phyloP scores from a whole-genome alignment of 75 land plant genomes.

The Pseudotsuga menziesii region DNA sequence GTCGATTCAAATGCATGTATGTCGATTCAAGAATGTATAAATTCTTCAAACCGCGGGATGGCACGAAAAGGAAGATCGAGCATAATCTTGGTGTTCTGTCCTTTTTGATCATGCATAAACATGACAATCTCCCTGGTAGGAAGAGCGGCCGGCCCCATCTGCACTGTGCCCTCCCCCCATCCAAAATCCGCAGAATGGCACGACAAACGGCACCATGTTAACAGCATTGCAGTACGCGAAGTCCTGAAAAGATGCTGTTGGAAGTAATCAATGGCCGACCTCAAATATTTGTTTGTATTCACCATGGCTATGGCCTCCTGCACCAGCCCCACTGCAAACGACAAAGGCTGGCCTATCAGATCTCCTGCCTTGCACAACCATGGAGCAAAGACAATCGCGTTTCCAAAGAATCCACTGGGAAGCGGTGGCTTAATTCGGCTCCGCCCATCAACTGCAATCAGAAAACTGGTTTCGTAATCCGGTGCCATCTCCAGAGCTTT shows the following conservation, averaged over 20 bases:
- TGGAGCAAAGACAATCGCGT: conserved; percentile 74
- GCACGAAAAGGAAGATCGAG: conserved; percentile 45
- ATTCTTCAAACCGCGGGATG: no score
- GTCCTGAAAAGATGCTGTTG: conserved; percentile 66
- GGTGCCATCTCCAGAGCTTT: conserved; percentile 44
- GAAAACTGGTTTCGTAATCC: conserved; percentile 64
- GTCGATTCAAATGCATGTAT: no score
- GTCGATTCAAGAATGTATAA: no score
- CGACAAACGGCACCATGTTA: conserved; percentile 80
- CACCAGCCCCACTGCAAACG: conserved; percentile 54
- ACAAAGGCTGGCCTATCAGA: conserved; percentile 40
- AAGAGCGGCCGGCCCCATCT: conserved; percentile 72
- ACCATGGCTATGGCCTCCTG: conserved; percentile 65
- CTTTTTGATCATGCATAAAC: conserved; percentile 66
- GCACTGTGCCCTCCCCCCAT: conserved; percentile 79
- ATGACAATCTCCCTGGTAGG: conserved; percentile 82
- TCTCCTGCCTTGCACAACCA: conserved; percentile 55
- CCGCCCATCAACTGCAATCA: conserved; percentile 89
- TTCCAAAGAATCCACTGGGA: conserved; percentile 74
- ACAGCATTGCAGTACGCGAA: conserved; percentile 58
- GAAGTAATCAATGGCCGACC: conserved; percentile 83
- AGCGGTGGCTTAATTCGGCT: conserved; percentile 56
- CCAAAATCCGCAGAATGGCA: conserved; percentile 90
- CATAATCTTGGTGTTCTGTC: conserved; percentile 56
- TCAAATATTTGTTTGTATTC: conserved; percentile 55